Conservation (phyloP, 805 yeast genomes). For the Candida sakaeoensis region DNA sequence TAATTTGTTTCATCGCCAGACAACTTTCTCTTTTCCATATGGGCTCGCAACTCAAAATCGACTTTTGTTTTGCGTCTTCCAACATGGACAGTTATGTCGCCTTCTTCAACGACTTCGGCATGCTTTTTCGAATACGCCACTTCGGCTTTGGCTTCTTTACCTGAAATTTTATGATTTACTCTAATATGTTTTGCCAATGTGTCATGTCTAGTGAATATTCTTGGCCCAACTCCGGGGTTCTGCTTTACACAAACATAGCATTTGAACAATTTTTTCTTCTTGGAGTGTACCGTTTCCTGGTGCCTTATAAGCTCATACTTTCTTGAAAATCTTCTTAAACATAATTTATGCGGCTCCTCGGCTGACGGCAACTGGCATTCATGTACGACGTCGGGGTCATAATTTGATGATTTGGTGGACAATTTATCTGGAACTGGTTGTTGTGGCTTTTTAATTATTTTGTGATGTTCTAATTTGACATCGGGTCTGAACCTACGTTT, state of each 20-base stretch:
- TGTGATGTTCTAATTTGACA: slow-evolving; percentile 25
- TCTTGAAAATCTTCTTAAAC: slow-evolving; percentile 41
- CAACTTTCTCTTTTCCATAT: slow-evolving; percentile 34
- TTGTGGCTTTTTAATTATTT: slow-evolving; percentile 24
- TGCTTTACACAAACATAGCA: slow-evolving; percentile 83
- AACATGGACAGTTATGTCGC: slow-evolving; percentile 44
- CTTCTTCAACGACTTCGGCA: slow-evolving; percentile 47
- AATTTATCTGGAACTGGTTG: slow-evolving; percentile 10
- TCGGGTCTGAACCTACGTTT: slow-evolving; percentile 9
- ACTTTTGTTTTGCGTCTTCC: slow-evolving; percentile 45
- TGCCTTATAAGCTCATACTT: slow-evolving; percentile 94
- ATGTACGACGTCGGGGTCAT: slow-evolving; percentile 45
- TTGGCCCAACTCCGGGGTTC: slow-evolving; percentile 50
- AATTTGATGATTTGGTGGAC: slow-evolving; percentile 36
- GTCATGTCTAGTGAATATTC: slow-evolving; percentile 91
- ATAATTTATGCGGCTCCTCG: slow-evolving; percentile 37
- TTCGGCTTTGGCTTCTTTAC: slow-evolving; percentile 46
- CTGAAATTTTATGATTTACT: slow-evolving; percentile 43
- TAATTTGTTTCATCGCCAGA: slow-evolving; percentile 9
- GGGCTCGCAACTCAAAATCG: slow-evolving; percentile 43
- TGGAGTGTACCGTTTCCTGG: slow-evolving; percentile 93
- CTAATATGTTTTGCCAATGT: slow-evolving; percentile 87
- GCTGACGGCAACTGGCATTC: slow-evolving; percentile 45
- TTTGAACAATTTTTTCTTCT: slow-evolving; percentile 77
- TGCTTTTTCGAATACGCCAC: slow-evolving; percentile 44